Evolutionary conservation across 305 asterid species (phyloP), one percentile per base, ranked within the genome.

Genomic region (Solanum chacoense): DNA sequence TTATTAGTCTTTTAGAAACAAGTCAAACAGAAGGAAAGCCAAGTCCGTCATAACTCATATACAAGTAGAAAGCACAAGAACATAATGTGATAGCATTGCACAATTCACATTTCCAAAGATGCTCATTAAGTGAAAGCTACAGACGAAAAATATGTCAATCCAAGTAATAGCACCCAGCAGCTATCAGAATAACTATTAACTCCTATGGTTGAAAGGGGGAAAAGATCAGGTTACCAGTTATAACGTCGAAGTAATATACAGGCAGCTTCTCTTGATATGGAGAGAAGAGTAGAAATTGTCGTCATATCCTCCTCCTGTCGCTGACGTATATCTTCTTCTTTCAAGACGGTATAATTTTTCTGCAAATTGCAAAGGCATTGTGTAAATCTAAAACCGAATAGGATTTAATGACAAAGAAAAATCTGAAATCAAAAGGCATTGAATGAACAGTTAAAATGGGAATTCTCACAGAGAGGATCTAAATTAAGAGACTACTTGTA

Each of bases 261-360:
- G 59, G 99, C 98, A 45, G 94, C 92, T 88, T 92, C 98, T 90
- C 95, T 94, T 81, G 96, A 89, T 90, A 96, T 92, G 72, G 98
- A 94, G 87, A 96, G 98, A 67, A 96, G 98, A 45, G 93, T 90
- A 55, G 97, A 92, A 90, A 95, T 94, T 92, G 88, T 91, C 59
- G 93, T 93, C 71, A 96, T 93, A 90, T 95, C 98, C 85, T 95
- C 98, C 78, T 88, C 95, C 88, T 96, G 99, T 20, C 95, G 94
- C 86, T 92, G 93, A 26, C 40, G 90, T 90, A 96, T 95, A 91
- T 95, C 99, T 88, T 95, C 94, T 90, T 95, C 98, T 89, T 93
- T 95, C 91, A 95, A 90, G 85, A 95, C 91, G n/a, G 97, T 95
- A 90, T 91, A 96, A 89, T 89, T 95, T 94, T 95, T 95, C 99